These are phyloP conservation scores for Leccinum longicurvipes DNA, from an alignment of 768 basidiomycete species.

Conservation along the genomic window DNA sequence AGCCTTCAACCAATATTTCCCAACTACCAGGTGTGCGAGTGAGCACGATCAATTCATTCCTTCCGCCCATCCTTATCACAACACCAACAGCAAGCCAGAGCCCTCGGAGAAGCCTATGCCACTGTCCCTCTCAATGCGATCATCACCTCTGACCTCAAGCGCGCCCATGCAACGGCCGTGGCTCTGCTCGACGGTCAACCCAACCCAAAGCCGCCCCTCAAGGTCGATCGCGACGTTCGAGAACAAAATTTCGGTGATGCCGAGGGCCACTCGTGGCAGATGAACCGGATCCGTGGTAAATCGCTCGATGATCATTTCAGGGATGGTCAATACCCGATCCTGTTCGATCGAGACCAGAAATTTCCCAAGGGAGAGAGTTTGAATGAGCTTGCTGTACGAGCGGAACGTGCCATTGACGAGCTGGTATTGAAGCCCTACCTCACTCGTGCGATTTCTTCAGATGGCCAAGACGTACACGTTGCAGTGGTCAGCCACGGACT, in stretches of 20 bases:
- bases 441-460: slow-evolving; percentile 38
- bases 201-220: slow-evolving; percentile 44
- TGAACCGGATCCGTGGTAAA: slow-evolving; percentile 24
- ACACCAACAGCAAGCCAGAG: slow-evolving; percentile 55
- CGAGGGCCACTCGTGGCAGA: slow-evolving; percentile 56
- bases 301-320: slow-evolving; percentile 47
- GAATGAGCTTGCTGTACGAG: slow-evolving; percentile 58
- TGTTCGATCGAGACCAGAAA: slow-evolving; percentile 42
- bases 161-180: slow-evolving; percentile 60
- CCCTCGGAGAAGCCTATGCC: slow-evolving; percentile 54
- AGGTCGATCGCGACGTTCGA: slow-evolving; percentile 49
- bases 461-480: slow-evolving; percentile 44
- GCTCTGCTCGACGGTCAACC: slow-evolving; percentile 49
- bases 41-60: slow-evolving; percentile 10
- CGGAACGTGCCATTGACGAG: slow-evolving; percentile 47
- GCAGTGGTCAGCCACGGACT: slow-evolving; percentile 76
- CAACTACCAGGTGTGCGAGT: slow-evolving; percentile 52
- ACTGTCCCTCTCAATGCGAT: slow-evolving; percentile 49
- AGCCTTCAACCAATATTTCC: slow-evolving; percentile 1
- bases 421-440: slow-evolving; percentile 54
- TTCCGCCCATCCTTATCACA: background rate
- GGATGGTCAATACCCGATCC: slow-evolving; percentile 50
- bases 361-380: slow-evolving; percentile 75
- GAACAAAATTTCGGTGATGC: slow-evolving; percentile 71
- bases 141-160: slow-evolving; percentile 63